Evolutionary conservation across 441 rosid genomes (phyloP).

Genomic region (Francoa sonchifolia): DNA sequence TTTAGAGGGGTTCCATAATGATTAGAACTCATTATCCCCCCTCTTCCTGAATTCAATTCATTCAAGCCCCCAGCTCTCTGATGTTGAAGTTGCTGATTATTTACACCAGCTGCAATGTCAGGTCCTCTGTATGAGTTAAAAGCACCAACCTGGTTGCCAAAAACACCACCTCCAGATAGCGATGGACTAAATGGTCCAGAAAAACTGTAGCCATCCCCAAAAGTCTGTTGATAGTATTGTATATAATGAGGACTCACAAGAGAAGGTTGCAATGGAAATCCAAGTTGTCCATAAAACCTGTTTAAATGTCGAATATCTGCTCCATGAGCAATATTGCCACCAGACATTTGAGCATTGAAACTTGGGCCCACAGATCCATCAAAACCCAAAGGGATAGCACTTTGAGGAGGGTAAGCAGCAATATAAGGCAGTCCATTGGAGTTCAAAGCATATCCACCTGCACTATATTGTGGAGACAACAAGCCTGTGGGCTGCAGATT

Average conservation of each 20-base stretch:
- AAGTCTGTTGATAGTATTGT: slow-evolving; percentile 39
- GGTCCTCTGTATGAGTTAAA: too few relatives aligned
- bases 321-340: slow-evolving; percentile 28
- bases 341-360: slow-evolving; percentile 23
- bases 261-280: slow-evolving; percentile 32
- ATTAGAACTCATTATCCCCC: slow-evolving; percentile 20
- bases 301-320: slow-evolving; percentile 34
- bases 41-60: slow-evolving; percentile 19
- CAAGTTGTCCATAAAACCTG: slow-evolving; percentile 35
- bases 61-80: slow-evolving; percentile 22
- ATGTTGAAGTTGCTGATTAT: slow-evolving; percentile 24
- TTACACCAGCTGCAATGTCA: slow-evolving; percentile 17
- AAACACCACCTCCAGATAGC: slow-evolving; percentile 19
- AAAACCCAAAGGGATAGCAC: slow-evolving; percentile 25
- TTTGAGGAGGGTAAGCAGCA: slow-evolving; percentile 36
- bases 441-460: slow-evolving; percentile 33
- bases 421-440: slow-evolving; percentile 33
- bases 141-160: slow-evolving; percentile 24
- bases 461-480: slow-evolving; percentile 40
- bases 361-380: slow-evolving; percentile 29
- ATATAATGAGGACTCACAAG: slow-evolving; percentile 31
- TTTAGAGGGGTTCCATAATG: slow-evolving; percentile 27
- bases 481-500: slow-evolving; percentile 27
- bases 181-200: slow-evolving; percentile 25
- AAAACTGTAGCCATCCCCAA: slow-evolving; percentile 25